Evolutionary conservation across 164 flowering plant species (phyloP), one percentile per base, ranked within the genome.

Genomic region (Piper betle): DNA sequence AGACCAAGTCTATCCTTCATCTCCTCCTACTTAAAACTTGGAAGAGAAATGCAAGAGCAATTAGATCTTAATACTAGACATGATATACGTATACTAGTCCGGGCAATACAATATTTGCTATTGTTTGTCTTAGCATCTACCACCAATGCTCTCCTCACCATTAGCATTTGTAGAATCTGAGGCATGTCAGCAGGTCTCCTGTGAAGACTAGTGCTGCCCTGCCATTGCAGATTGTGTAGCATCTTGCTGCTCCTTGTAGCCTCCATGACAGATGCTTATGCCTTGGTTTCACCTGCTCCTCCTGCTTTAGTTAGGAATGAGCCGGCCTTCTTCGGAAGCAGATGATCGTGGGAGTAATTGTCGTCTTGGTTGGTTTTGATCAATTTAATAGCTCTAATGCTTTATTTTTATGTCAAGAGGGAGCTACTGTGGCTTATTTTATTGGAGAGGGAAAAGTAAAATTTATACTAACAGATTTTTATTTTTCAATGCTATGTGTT

Each of bases 371-470:
- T 65, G 54, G 54, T 68, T 38, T 53, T 56, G 12, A 16, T 54
- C 3, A 39, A 66, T 52, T 55, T 70, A 25, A 17, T 74, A 16
- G 62, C 42, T 66, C 66, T 66, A 15, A 50, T 69, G 48, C 33
- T 78, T 10, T 78, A 63, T 58, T 72, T 67, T 41, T 74, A 65
- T 37, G 17, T 78, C 54, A 73, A 62, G 69, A 74, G 65, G 65
- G 70, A n/a, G 72, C 55, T 64, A 68, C 58, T 66, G 56, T 39
- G 62, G 61, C n/a, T 9, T 39, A 13, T 53, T 39, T 41, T 54
- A 15, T 5, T 12, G 62, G 62, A 55, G 4, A n/a, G 52, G 38
- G 11, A 69, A 59, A 73, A 79, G 81, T 77, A 37, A 58, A 2
- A 43, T 43, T 43, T 4, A 43, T 10, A 8, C 12, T 8, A 8